Evolutionary conservation across 768 basidiomycete species (phyloP), one percentile per base, ranked within the genome.

Genomic region (Tulasnella sp.): DNA sequence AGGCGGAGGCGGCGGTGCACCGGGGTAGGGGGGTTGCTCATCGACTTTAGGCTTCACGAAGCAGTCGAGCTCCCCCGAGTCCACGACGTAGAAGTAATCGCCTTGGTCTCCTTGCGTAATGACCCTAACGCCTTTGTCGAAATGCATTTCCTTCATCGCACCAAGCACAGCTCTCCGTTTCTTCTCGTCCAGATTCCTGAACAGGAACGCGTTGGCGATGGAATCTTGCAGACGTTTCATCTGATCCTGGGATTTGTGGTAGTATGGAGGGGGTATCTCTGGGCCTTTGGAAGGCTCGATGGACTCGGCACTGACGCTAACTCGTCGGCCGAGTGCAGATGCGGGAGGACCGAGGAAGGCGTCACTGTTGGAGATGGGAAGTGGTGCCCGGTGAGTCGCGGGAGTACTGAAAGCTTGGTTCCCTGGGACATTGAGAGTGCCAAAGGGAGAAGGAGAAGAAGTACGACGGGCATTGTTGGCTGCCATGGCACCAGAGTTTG

Each of bases 41-140:
- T 63, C 49, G 29, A 32, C 53, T 48, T 52, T 61, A 0, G 43
- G 63, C 21, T 68, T 69, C 37, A 72, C 70, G 65, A 82, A 97
- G 68, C 90, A 86, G 63, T 92, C 77, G 60, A 98, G 74, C 57
- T 81, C 71, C 2, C 96, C 96, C 41, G 78, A 76, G 71, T 98
- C 96, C 62, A 98, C 91, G 52, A 97, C 88, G 70, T 99, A 99
- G 69, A 97, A 98, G 71, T 83, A 92, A 65, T 97, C 93, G 53
- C 96, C 96, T 17, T 89, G 86, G 63, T 96, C 93, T 45, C 96
- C 96, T 69, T 99, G 96, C 49, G 86, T 80, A 63, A 99, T 97
- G 60, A 99, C 84, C n/a, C 93, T 83, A 62, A 92, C 83, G 61
- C 84, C 83, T 60, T 78, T 73, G 29, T 69, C 71, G 12, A 88